phyloP scores from a whole-genome alignment of 1,139 yeast species.

The Scheffersomyces illinoinensis region DNA sequence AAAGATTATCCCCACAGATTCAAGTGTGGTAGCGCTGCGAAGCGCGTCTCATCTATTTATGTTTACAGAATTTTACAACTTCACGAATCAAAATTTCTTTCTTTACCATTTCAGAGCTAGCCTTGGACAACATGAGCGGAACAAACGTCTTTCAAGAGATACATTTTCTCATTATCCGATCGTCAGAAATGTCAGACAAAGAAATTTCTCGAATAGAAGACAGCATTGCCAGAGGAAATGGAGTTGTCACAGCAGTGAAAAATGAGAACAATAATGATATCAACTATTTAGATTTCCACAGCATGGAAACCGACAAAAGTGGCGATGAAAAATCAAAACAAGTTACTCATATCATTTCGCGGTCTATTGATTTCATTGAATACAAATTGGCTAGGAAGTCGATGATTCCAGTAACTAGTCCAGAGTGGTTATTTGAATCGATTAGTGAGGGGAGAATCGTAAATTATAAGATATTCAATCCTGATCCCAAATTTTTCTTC shows the following conservation, averaged over 20 bases:
- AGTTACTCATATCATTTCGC: slow-evolving; percentile 59
- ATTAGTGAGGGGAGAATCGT: slow-evolving; percentile 42
- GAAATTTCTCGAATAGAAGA: not conserved
- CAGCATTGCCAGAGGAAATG: slow-evolving; percentile 13
- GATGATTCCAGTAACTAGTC: slow-evolving; percentile 69
- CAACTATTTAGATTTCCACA: slow-evolving; percentile 22
- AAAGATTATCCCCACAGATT: not conserved
- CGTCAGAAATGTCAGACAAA: not conserved
- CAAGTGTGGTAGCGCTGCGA: not conserved
- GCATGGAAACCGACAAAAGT: slow-evolving; percentile 4
- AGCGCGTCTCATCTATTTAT: not conserved
- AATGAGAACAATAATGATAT: slow-evolving; percentile 21
- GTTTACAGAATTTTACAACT: not conserved
- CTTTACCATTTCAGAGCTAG: not conserved
- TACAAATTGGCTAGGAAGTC: slow-evolving; percentile 50
- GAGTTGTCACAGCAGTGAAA: slow-evolving; percentile 25
- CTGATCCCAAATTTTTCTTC: slow-evolving; percentile 68
- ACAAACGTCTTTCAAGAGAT: not conserved
- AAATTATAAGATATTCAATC: slow-evolving; percentile 58
- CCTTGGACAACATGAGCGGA: not conserved
- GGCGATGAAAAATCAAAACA: slow-evolving; percentile 1
- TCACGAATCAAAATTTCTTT: not conserved
- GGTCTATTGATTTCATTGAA: slow-evolving; percentile 53
- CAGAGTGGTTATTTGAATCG: slow-evolving; percentile 63
- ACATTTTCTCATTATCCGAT: not conserved